phyloP scores from a whole-genome alignment of 768 basidiomycete species.

The Mycena amicta region DNA sequence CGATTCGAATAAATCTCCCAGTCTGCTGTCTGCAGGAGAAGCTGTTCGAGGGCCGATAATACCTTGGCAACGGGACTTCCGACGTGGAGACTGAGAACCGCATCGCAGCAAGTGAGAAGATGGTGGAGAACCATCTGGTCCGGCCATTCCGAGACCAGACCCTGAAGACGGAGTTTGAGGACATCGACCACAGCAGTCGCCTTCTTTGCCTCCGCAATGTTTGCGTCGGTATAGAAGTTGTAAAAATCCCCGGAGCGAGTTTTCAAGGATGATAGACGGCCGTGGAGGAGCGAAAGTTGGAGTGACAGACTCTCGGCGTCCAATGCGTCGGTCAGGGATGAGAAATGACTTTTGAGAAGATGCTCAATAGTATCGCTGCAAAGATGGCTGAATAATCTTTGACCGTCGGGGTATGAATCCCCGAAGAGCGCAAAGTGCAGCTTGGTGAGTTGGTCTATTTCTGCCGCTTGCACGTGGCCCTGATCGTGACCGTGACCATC shows the following conservation, averaged over 20 bases:
- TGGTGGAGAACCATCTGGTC: slow-evolving; percentile 97
- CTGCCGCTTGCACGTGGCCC: slow-evolving; percentile 34
- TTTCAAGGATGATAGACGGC: slow-evolving; percentile 37
- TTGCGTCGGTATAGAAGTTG: slow-evolving; percentile 84
- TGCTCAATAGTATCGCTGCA: slow-evolving; percentile 36
- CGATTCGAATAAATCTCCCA: slow-evolving; percentile 97
- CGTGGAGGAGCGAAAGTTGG: slow-evolving; percentile 53
- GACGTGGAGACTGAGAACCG: slow-evolving; percentile 61
- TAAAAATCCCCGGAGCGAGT: slow-evolving; percentile 36
- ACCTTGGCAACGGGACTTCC: slow-evolving; percentile 80
- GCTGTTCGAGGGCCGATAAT: slow-evolving; percentile 80
- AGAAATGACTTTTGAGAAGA: slow-evolving; percentile 32
- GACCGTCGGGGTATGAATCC: slow-evolving; percentile 4
- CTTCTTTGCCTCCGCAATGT: slow-evolving; percentile 70
- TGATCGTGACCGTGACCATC: background rate
- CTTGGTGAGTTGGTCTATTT: slow-evolving; percentile 43
- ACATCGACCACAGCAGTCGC: slow-evolving; percentile 51
- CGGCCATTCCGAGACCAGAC: slow-evolving; percentile 82
- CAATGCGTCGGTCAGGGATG: slow-evolving; percentile 42
- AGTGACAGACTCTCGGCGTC: slow-evolving; percentile 55
- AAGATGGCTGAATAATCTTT: slow-evolving; percentile 33
- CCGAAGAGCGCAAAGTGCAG: slow-evolving; percentile 53
- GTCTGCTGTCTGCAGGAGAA: slow-evolving; percentile 86
- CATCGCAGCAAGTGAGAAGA: slow-evolving; percentile 69
- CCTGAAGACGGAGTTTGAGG: slow-evolving; percentile 55